Evolutionary conservation across 1,284 basidiomycete genomes (phyloP).

Genomic region (Lignosus rhinocerotis): DNA sequence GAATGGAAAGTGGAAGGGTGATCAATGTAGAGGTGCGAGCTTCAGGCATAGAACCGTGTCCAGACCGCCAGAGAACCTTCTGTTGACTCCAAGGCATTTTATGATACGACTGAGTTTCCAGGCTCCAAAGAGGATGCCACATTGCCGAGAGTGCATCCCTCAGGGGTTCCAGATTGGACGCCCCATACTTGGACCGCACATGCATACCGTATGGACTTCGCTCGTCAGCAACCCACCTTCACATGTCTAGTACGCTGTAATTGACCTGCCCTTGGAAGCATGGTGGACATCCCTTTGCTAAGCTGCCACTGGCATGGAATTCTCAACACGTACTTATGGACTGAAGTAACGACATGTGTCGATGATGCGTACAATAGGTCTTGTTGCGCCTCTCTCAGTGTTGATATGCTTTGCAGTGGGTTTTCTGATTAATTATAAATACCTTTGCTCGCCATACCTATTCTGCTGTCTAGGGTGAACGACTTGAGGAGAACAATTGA

Average conservation of each 20-base stretch:
- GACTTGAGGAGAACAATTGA: background rate
- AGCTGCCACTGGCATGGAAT: background rate
- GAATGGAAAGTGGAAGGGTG: background rate
- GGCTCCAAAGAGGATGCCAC: too few species aligned
- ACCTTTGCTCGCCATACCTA: background rate
- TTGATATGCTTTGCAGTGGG: background rate
- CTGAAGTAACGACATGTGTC: background rate
- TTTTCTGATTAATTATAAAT: background rate
- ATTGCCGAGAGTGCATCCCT: too few species aligned
- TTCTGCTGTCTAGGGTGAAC: background rate
- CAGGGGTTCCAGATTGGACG: too few species aligned
- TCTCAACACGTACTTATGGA: background rate
- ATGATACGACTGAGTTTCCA: too few species aligned
- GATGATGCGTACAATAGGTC: background rate
- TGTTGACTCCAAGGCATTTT: background rate
- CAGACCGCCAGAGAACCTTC: background rate
- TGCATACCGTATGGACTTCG: background rate
- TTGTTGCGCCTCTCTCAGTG: too few species aligned
- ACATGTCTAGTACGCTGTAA: background rate
- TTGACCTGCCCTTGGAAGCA: too few species aligned
- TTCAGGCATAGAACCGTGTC: background rate
- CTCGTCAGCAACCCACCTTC: background rate
- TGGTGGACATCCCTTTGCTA: background rate
- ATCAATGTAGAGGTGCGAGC: background rate
- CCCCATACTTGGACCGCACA: too few species aligned